Percentiles rank a stretch among this genome's conserved stretches.
phyloP scores from a whole-genome alignment of 257 asterid species.

The Ballota nigra region DNA sequence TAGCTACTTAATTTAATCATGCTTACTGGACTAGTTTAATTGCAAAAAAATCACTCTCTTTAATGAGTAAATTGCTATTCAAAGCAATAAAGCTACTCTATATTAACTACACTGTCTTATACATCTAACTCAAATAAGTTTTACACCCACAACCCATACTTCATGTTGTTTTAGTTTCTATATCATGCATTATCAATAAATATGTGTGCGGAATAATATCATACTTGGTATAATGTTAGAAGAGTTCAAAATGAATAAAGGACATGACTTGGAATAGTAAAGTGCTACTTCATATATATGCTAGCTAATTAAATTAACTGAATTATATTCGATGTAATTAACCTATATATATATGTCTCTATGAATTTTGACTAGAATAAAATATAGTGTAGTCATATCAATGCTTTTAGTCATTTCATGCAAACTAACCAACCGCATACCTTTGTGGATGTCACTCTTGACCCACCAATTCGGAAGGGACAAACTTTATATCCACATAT shows the following conservation, averaged over 20 bases:
- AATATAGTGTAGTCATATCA: neutral
- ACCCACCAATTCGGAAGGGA: conserved; percentile 97
- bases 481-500: conserved; percentile 91
- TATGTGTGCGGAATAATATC: neutral
- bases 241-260: neutral
- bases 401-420: conserved; percentile 17
- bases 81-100: conserved; percentile 20
- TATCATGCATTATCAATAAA: neutral
- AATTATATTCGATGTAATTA: too few relatives aligned
- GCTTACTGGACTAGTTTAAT: too few relatives aligned
- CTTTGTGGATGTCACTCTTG: conserved; percentile 78
- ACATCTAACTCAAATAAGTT: neutral
- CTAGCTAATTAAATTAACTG: neutral
- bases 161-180: neutral
- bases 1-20: too few relatives aligned
- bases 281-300: neutral
- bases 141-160: neutral
- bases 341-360: neutral
- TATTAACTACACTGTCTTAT: conserved; percentile 18
- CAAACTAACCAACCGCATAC: conserved; percentile 92
- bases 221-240: neutral
- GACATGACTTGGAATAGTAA: neutral
- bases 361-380: neutral
- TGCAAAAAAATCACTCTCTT: conserved; percentile 8
- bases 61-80: conserved; percentile 21